Base-by-base conservation (phyloP, 2,329 filamentous ascomycete species). In the Elsinoe ampelina region DNA sequence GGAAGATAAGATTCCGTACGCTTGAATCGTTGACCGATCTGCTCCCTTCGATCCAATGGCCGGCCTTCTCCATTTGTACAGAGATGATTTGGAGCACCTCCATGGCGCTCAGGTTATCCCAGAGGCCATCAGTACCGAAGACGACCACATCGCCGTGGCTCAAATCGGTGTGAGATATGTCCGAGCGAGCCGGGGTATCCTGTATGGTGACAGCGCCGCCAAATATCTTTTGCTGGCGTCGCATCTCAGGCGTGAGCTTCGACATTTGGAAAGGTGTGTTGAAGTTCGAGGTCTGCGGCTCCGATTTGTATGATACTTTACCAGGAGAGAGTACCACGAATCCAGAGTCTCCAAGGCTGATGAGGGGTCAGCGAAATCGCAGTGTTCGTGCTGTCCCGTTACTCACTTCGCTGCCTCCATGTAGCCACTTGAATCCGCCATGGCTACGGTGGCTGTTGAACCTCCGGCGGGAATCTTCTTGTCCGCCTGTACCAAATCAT, bases 221-320 rank as follows among this genome's bases (percentile, higher is more conserved):
- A 69, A 95, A 97, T 26, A 89, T 82, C 11, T 84, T 82, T 64
- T 90, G 86, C 65, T 93, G 87, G 19, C 83, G 81, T 57, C 89
- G 80, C 72, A 95, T 85, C 63, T 81, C 82, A 2, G 86, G 81
- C 0, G 93, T 92, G 6, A 96, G 85, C 55, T 95, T 84, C 55
- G 89, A 92, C 39, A 98, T 80, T 71, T 98, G 93, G 68, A 88
- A 98, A 0, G 93, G 93, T 0, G 93, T 97, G 72, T 98, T 98
- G 79, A 98, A 98, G 42, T 86, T 90, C 70, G 98, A 93, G 0
- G 90, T 96, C 72, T 98, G 93, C 20, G 89, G 86, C 48, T 84
- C 81, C 1, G 90, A 95, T 67, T 84, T 85, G 57, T 86, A 81
- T 69, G 93, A 86, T 32, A 98, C 87, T 12, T 87, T 89, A 63